Conservation (phyloP, 2,329 filamentous ascomycete genomes). For the Diplocarpon rosae region DNA sequence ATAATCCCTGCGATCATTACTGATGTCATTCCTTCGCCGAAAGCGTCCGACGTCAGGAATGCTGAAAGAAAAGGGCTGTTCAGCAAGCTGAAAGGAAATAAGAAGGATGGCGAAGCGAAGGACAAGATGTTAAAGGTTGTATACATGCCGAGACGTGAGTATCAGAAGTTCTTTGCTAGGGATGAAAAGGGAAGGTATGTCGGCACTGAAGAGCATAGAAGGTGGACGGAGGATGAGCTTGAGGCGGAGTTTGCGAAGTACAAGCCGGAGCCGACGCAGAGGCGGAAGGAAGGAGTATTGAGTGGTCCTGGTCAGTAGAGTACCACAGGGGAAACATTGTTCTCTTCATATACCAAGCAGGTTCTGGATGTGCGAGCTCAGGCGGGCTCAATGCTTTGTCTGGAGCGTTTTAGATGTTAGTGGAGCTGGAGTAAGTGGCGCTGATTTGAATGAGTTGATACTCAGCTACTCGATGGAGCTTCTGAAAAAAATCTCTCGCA, state of each 20-base stretch:
- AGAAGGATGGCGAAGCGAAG: constrained; percentile 10
- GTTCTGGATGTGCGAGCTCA: too few species aligned
- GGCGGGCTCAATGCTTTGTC: too few species aligned
- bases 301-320: not conserved
- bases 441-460: too few species aligned
- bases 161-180: constrained; percentile 24
- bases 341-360: not conserved
- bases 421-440: too few species aligned
- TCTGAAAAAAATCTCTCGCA: too few species aligned
- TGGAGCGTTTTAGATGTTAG: too few species aligned
- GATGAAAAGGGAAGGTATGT: constrained; percentile 22
- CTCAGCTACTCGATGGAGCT: too few species aligned
- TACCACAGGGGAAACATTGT: not conserved
- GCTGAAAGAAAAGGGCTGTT: constrained; percentile 5
- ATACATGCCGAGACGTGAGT: constrained; percentile 26
- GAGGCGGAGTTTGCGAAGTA: constrained; percentile 21
- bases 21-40: constrained; percentile 6
- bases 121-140: constrained; percentile 20
- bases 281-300: constrained; percentile 3
- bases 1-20: constrained; percentile 25
- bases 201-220: constrained; percentile 21
- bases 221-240: constrained; percentile 25
- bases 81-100: constrained; percentile 5
- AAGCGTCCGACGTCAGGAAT: not conserved
- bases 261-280: constrained; percentile 10